Percentiles rank a stretch among this genome's conserved stretches.
Evolutionary conservation across 352 stramenopile species (phyloP).

Genomic region (Pythium angustatum): DNA sequence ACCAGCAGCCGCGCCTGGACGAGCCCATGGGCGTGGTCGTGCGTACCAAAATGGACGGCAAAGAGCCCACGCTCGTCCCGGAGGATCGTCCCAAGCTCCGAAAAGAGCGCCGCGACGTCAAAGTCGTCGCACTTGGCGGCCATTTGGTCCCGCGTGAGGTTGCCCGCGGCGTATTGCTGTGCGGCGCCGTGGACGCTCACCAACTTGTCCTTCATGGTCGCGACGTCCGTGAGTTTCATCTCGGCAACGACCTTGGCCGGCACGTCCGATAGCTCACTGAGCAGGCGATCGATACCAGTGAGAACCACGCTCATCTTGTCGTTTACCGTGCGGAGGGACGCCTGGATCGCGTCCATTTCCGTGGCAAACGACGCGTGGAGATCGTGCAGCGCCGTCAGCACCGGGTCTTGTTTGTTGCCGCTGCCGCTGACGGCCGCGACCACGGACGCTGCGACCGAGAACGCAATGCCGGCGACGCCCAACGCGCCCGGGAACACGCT

Average conservation of each 20-base stretch:
- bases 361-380: constrained; percentile 31
- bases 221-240: constrained; percentile 46
- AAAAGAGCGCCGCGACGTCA: constrained; percentile 41
- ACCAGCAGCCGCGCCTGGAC: constrained; percentile 37
- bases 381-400: constrained; percentile 33
- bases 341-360: constrained; percentile 37
- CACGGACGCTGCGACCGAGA: constrained; percentile 44
- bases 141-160: constrained; percentile 43
- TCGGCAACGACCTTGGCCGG: constrained; percentile 46
- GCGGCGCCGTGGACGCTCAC: constrained; percentile 33
- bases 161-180: constrained; percentile 36
- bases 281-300: constrained; percentile 37
- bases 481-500: constrained; percentile 36
- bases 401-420: constrained; percentile 30
- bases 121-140: constrained; percentile 52
- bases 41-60: constrained; percentile 32
- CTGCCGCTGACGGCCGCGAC: constrained; percentile 25
- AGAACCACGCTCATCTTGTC: constrained; percentile 35
- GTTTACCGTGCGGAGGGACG: constrained; percentile 31
- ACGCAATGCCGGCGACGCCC: constrained; percentile 42
- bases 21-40: constrained; percentile 31
- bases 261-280: constrained; percentile 39
- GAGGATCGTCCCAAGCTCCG: constrained; percentile 49
- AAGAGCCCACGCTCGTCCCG: constrained; percentile 41
- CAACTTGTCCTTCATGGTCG: constrained; percentile 57